Conservation (phyloP, 805 yeast species). For the Sporopachydermia lactativora region DNA sequence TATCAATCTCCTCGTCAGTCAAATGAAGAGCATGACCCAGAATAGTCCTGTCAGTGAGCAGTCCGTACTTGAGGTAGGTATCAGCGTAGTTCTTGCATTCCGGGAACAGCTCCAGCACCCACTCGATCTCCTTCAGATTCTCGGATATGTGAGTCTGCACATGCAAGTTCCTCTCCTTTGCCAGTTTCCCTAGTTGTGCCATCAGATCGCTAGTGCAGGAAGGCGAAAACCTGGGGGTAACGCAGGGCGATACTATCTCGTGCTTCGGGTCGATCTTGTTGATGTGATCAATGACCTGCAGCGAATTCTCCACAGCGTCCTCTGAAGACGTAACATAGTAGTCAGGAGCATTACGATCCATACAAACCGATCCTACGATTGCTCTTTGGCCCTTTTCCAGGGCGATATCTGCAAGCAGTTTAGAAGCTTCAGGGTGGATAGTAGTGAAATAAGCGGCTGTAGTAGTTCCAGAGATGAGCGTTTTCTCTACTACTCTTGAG, state of each 20-base stretch:
- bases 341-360: constrained; percentile 74
- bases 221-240: constrained; percentile 93
- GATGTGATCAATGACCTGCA: constrained; percentile 43
- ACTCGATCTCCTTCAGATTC: constrained; percentile 55
- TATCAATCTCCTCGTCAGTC: constrained; percentile 42
- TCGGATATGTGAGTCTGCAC: constrained; percentile 90
- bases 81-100: constrained; percentile 53
- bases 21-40: constrained; percentile 86
- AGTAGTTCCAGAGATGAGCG: constrained; percentile 76
- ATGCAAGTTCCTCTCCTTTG: constrained; percentile 35
- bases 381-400: constrained; percentile 69
- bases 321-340: constrained; percentile 47
- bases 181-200: constrained; percentile 45
- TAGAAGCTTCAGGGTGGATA: constrained; percentile 63
- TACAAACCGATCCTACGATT: constrained; percentile 84
- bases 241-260: constrained; percentile 48
- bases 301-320: constrained; percentile 40
- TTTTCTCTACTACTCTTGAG: constrained; percentile 47
- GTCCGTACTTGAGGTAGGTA: constrained; percentile 53
- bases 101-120: constrained; percentile 67
- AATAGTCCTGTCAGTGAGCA: constrained; percentile 54
- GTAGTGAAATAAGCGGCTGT: constrained; percentile 89
- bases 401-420: constrained; percentile 60
- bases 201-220: constrained; percentile 57
- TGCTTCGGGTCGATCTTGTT: constrained; percentile 35